These are phyloP conservation scores for Aspergillus tamarii DNA, from an alignment of 2,329 filamentous ascomycete species.

Conservation along the genomic window DNA sequence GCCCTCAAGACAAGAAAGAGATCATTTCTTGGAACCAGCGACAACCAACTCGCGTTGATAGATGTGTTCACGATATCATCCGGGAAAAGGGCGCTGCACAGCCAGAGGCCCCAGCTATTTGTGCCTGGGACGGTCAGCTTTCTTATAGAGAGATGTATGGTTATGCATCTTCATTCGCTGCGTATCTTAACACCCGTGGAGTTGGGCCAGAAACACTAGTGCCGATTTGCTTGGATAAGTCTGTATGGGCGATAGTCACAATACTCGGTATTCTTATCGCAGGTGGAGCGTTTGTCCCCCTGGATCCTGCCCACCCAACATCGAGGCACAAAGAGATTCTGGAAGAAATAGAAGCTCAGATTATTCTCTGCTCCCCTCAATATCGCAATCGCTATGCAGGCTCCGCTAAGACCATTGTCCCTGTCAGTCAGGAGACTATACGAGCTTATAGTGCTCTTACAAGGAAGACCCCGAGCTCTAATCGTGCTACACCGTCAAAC, in stretches of 20 bases:
- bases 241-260: slow-evolving; percentile 37
- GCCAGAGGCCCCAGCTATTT: slow-evolving; percentile 36
- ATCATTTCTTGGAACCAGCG: slow-evolving; percentile 38
- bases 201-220: slow-evolving; percentile 36
- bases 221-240: slow-evolving; percentile 40
- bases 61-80: slow-evolving; percentile 39
- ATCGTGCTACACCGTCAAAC: slow-evolving; percentile 26
- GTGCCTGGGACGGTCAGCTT: slow-evolving; percentile 40
- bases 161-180: slow-evolving; percentile 34
- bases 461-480: slow-evolving; percentile 1
- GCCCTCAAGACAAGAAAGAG: slow-evolving; percentile 36
- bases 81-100: slow-evolving; percentile 26
- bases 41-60: slow-evolving; percentile 27
- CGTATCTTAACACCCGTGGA: slow-evolving; percentile 35
- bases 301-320: slow-evolving; percentile 40
- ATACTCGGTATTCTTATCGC: slow-evolving; percentile 38
- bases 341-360: slow-evolving; percentile 33
- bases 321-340: slow-evolving; percentile 39
- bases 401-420: slow-evolving; percentile 34
- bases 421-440: slow-evolving; percentile 37
- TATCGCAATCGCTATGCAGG: slow-evolving; percentile 34
- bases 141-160: slow-evolving; percentile 36
- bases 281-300: slow-evolving; percentile 38
- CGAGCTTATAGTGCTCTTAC: slow-evolving; percentile 29
- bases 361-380: slow-evolving; percentile 38